Conservation (phyloP, 208 protist genomes). For the Wallacemonas rigidus region DNA sequence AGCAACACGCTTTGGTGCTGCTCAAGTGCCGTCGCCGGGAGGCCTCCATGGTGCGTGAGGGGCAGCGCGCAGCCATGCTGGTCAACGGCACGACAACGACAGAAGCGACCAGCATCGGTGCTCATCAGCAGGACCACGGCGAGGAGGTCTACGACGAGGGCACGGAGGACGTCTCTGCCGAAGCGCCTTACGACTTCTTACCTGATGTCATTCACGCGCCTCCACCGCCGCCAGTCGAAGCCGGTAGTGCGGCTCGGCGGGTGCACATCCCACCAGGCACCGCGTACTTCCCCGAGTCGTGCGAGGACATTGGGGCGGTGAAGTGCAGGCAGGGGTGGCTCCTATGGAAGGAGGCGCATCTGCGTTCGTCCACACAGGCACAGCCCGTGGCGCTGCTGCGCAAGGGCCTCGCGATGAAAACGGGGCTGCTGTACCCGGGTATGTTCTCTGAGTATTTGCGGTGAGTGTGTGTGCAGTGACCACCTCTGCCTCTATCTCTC, state of each 20-base stretch:
- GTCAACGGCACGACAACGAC: not conserved
- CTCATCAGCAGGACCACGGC: no score
- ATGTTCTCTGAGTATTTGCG: conserved; percentile 66
- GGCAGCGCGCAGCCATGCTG: not conserved
- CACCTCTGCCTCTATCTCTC: no score
- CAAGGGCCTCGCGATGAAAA: conserved; percentile 87
- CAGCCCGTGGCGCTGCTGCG: conserved; percentile 73
- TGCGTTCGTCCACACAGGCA: conserved; percentile 50
- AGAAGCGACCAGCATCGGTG: not conserved
- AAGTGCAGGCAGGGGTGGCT: conserved; percentile 83
- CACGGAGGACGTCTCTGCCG: conserved; percentile 26
- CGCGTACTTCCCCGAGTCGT: conserved; percentile 72
- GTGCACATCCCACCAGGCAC: conserved; percentile 61
- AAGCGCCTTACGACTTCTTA: conserved; percentile 40
- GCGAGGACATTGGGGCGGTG: conserved; percentile 65
- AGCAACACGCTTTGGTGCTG: conserved; percentile 16
- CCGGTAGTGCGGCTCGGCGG: not conserved
- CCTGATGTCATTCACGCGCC: conserved; percentile 46
- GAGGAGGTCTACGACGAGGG: conserved; percentile 16
- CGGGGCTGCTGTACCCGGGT: conserved; percentile 62
- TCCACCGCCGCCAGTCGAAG: conserved; percentile 20
- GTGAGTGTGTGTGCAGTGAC: not conserved
- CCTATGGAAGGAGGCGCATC: conserved; percentile 65
- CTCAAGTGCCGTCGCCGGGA: conserved; percentile 5
- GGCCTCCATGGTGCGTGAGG: conserved; percentile 3